Evolutionary conservation across 2,329 filamentous ascomycete species (phyloP).

Genomic region (Cercospora canescens): DNA sequence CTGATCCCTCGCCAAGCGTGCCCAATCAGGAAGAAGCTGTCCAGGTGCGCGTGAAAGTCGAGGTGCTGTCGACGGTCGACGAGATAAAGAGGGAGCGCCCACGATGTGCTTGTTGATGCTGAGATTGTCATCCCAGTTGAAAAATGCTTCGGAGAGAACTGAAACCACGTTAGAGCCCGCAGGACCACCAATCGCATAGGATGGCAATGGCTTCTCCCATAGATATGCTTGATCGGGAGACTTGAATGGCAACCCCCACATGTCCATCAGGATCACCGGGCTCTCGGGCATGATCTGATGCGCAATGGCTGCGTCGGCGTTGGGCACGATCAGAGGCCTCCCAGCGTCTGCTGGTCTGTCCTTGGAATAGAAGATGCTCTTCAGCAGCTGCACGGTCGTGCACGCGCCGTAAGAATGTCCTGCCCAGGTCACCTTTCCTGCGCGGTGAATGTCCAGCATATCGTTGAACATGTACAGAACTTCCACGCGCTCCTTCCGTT

Average conservation of each 20-base stretch:
- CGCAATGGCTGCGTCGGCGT: conserved; percentile 55
- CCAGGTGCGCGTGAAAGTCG: conserved; percentile 30
- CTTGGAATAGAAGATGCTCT: conserved; percentile 69
- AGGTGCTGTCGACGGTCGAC: conserved; percentile 31
- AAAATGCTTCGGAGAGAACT: conserved; percentile 75
- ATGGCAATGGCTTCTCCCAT: conserved; percentile 71
- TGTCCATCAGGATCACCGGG: conserved; percentile 70
- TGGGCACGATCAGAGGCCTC: conserved; percentile 63
- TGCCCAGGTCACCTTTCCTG: conserved; percentile 71
- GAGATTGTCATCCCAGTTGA: conserved; percentile 74
- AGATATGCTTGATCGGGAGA: conserved; percentile 64
- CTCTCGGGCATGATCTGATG: conserved; percentile 68
- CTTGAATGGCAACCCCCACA: conserved; percentile 75
- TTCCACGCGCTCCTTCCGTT: conserved; percentile 39
- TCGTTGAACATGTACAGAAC: conserved; percentile 60
- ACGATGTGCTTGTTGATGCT: conserved; percentile 67
- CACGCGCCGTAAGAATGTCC: conserved; percentile 83
- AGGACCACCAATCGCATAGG: conserved; percentile 56
- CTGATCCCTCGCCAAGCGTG: conserved; percentile 29
- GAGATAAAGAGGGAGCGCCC: conserved; percentile 35
- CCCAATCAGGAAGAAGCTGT: conserved; percentile 31
- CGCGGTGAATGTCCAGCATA: conserved; percentile 67
- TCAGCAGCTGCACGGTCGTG: conserved; percentile 73
- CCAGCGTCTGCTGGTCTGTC: conserved; percentile 43
- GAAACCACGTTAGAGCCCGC: conserved; percentile 62